Conservation (phyloP, 1,284 basidiomycete species). For the Puccinia polysora region DNA sequence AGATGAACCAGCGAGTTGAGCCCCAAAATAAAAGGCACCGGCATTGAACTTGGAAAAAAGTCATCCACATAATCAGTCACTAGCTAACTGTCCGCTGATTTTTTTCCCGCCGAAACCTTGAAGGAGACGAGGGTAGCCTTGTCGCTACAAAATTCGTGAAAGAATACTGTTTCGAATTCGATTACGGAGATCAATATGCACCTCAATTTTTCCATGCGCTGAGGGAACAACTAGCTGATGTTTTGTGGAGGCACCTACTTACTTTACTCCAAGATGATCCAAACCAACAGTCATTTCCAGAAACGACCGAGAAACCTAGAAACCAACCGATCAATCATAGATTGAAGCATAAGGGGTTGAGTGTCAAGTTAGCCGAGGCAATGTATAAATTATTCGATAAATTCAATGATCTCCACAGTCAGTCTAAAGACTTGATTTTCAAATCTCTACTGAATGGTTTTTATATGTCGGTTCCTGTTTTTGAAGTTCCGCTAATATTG, state of each 20-base stretch:
- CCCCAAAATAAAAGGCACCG: background rate
- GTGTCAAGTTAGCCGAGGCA: background rate
- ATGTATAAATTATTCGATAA: background rate
- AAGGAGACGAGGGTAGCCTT: background rate
- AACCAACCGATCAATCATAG: background rate
- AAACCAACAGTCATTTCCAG: background rate
- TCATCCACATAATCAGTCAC: too few species aligned
- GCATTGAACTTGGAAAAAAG: background rate
- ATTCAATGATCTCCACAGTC: background rate
- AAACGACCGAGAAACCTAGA: background rate
- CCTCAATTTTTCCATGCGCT: background rate
- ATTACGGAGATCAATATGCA: background rate
- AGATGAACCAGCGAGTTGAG: background rate
- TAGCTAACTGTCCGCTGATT: too few species aligned
- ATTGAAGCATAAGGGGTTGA: background rate
- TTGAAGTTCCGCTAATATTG: background rate
- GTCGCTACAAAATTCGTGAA: background rate
- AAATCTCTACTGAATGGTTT: too few species aligned
- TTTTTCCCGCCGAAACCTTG: background rate
- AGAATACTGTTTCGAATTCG: background rate
- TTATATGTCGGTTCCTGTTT: background rate
- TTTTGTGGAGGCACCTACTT: slow-evolving; percentile 2
- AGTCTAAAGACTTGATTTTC: too few species aligned
- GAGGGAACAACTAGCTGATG: slow-evolving; percentile 10
- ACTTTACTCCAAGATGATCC: background rate